Base-by-base conservation (phyloP, 176 grass and related monocot genomes). In the Carex pumila region DNA sequence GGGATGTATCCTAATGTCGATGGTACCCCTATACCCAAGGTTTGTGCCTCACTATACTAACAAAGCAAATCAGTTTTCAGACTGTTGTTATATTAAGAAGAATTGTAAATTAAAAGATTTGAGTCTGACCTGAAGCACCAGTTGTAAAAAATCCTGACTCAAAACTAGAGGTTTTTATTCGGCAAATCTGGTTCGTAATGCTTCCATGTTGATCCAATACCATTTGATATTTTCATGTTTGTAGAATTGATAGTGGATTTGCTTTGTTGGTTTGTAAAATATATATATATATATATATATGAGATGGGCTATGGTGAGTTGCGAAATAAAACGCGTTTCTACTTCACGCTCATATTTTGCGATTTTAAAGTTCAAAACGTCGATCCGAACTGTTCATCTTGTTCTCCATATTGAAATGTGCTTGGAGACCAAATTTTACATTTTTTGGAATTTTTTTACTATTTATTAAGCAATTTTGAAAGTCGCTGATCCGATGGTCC, bases 1-100 rank as follows among this genome's bases (percentile, higher is more conserved):
- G 96, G 95, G 76, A 98, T 98, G 96, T 83, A 93, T 34, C 96
- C 96, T 80, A 98, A 93, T 83, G 77, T 95, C 36, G 89, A 98
- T 86, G 86, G 86, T 71, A 98, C 96, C 22, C 92, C 96, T 93
- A 74, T 98, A 60, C 70, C 86, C 1, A 98, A 95, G 95, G 95
- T 98, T 90, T 82, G 61, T 61, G n/a, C n/a, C 53, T 21, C 1
- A 56, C 12, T 63, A 55, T 22, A 5, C 30, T 79, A 66, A 65
- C 12, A 49, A 34, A 65, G n/a, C 59, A 53, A 4, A 65, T 82
- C 57, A 49, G 19, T 36, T 29, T 82, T 31, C 12, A 6, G 30
- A 82, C 25, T 64, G 36, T 66, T 82, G 32, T 82, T 65, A 7
- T 22, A 47, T 62, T 37, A 70, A 37, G 34, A 9, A 71, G 15